Conservation (phyloP, 148 eudicot species). For the Hydrangea macrophylla region DNA sequence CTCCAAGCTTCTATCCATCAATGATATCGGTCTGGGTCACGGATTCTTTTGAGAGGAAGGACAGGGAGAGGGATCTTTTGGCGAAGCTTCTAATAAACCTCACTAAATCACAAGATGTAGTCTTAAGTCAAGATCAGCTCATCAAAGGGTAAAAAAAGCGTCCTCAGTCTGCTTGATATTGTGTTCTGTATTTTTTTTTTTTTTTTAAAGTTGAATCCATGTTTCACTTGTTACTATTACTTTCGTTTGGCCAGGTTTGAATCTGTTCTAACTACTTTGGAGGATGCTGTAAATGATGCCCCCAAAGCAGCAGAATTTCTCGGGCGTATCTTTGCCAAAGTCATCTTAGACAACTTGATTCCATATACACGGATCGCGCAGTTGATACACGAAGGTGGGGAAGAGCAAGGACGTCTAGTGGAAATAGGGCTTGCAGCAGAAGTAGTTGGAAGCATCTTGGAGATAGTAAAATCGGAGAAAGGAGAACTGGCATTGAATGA, state of each 20-base stretch:
- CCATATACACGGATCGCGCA: slow-evolving; percentile 44
- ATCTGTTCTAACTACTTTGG: slow-evolving; percentile 59
- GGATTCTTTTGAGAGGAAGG: slow-evolving; percentile 89
- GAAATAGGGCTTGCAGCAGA: slow-evolving; percentile 73
- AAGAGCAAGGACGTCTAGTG: slow-evolving; percentile 63
- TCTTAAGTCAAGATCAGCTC: slow-evolving; percentile 50
- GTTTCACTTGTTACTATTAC: neutral
- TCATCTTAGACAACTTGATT: slow-evolving; percentile 50
- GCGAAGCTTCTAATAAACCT: slow-evolving; percentile 64
- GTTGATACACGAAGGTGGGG: slow-evolving; percentile 68
- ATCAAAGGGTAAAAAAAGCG: slow-evolving; percentile 56
- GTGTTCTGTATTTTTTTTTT: neutral
- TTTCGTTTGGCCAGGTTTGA: slow-evolving; percentile 50
- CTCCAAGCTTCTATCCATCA: slow-evolving; percentile 64
- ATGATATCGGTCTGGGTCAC: slow-evolving; percentile 76
- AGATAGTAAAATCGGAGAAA: slow-evolving; percentile 49
- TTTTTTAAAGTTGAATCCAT: neutral
- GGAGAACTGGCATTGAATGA: slow-evolving; percentile 57
- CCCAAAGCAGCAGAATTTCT: slow-evolving; percentile 81
- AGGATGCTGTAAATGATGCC: slow-evolving; percentile 82
- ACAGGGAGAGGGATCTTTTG: slow-evolving; percentile 64
- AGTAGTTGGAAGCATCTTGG: slow-evolving; percentile 68
- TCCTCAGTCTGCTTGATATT: neutral
- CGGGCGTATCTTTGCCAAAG: slow-evolving; percentile 54
- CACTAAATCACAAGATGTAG: slow-evolving; percentile 43